Percentiles rank a stretch among this genome's conserved stretches.
Conservation (phyloP, 202 grass and related monocot genomes). For the Alloteropsis angusta region DNA sequence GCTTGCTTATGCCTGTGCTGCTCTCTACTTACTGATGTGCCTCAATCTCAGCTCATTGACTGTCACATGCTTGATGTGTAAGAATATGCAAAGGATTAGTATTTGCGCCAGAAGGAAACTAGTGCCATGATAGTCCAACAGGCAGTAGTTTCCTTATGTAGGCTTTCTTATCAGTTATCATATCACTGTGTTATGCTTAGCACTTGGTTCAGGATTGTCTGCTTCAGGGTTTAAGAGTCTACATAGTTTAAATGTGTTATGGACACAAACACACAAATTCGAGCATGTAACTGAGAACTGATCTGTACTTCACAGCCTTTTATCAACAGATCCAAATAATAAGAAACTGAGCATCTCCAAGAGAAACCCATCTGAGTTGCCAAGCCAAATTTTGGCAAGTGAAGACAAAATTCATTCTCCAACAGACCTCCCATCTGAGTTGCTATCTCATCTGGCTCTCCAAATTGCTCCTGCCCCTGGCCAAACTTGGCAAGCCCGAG, state of each 20-base stretch:
- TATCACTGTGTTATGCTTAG: not conserved
- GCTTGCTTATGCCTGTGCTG: no score
- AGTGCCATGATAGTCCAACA: not conserved
- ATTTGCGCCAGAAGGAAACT: not conserved
- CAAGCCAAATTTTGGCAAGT: no score
- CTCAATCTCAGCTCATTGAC: not conserved
- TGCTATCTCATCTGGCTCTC: no score
- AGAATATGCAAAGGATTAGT: not conserved
- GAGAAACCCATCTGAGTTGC: no score
- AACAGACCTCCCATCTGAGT: no score
- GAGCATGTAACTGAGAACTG: not conserved
- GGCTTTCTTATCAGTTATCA: not conserved
- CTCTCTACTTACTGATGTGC: not conserved
- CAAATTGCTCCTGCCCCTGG: no score
- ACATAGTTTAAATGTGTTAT: not conserved
- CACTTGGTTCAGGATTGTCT: not conserved
- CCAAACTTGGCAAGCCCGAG: no score
- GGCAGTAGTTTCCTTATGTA: not conserved
- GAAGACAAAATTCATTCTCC: no score
- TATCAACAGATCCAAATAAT: not conserved
- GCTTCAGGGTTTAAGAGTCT: conserved; percentile 1
- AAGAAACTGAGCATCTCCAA: no score
- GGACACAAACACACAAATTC: not conserved
- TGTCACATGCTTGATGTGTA: not conserved
- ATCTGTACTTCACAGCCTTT: not conserved